These are phyloP conservation scores for Monosporozyma servazzii DNA, from an alignment of 805 yeast genomes.

Conservation along the genomic window DNA sequence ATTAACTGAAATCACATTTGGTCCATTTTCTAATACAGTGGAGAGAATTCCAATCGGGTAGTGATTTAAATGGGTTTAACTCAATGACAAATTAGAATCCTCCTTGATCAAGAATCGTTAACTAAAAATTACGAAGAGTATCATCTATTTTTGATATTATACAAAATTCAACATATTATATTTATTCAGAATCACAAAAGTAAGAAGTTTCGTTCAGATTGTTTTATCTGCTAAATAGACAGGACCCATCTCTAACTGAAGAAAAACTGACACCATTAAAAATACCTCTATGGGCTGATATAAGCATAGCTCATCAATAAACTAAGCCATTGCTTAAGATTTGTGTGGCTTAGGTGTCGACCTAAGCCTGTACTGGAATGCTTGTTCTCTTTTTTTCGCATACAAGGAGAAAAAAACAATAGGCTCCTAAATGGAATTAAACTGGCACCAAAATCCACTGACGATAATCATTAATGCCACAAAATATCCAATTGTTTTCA, in stretches of 20 bases:
- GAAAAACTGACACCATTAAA: too few species aligned
- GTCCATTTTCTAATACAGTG: conserved; percentile 71
- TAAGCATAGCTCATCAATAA: not conserved
- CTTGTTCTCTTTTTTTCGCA: not conserved
- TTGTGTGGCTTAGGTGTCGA: not conserved
- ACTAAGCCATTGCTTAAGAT: not conserved
- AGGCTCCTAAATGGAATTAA: not conserved
- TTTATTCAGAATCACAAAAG: too few species aligned
- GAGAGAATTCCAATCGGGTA: conserved; percentile 35
- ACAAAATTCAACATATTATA: too few species aligned
- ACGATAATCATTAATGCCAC: not conserved
- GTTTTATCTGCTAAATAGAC: too few species aligned
- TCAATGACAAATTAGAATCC: not conserved
- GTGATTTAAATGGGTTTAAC: not conserved
- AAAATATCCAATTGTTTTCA: not conserved
- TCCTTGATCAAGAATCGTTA: not conserved
- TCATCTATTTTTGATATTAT: too few species aligned
- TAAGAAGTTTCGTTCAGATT: too few species aligned
- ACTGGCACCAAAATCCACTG: too few species aligned
- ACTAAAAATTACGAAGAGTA: too few species aligned
- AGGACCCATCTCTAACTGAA: too few species aligned
- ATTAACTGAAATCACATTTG: conserved; percentile 77
- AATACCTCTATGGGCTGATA: not conserved
- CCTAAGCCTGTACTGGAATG: not conserved
- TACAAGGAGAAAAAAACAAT: not conserved